phyloP scores from a whole-genome alignment of 106 monocot genomes.

The Platanthera zijinensis region DNA sequence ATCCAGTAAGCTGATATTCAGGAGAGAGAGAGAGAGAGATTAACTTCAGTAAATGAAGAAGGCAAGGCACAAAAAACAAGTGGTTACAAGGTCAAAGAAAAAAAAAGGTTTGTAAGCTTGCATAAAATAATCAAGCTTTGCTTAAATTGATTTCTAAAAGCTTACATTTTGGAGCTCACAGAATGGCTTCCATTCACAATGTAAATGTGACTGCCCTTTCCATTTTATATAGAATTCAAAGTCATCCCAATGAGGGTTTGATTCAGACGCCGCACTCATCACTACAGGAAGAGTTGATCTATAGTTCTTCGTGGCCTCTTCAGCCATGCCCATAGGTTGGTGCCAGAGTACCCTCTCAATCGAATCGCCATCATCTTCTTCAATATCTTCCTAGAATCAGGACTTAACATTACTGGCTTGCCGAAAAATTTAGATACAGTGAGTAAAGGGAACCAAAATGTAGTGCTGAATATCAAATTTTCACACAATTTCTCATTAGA shows the following conservation, averaged over 20 bases:
- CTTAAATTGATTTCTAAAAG: background rate
- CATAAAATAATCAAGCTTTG: background rate
- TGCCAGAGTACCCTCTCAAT: conserved; percentile 96
- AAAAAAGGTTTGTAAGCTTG: background rate
- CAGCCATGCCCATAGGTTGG: conserved; percentile 68
- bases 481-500: background rate
- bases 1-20: conserved; percentile 77
- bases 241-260: conserved; percentile 73
- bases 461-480: background rate
- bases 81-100: background rate
- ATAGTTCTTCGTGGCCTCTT: conserved; percentile 60
- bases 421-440: background rate
- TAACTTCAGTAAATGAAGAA: background rate
- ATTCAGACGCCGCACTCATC: conserved; percentile 25
- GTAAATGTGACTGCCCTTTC: conserved; percentile 97
- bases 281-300: conserved; percentile 56
- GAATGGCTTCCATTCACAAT: conserved; percentile 85
- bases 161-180: conserved; percentile 88
- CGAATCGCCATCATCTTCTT: conserved; percentile 92
- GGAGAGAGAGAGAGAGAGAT: background rate
- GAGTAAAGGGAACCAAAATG: background rate
- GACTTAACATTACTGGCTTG: background rate
- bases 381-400: conserved; percentile 56
- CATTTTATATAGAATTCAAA: conserved; percentile 92
- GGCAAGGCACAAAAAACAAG: background rate